Evolutionary conservation across 1,284 basidiomycete genomes (phyloP).

Genomic region (Pseudozyma flocculosa): DNA sequence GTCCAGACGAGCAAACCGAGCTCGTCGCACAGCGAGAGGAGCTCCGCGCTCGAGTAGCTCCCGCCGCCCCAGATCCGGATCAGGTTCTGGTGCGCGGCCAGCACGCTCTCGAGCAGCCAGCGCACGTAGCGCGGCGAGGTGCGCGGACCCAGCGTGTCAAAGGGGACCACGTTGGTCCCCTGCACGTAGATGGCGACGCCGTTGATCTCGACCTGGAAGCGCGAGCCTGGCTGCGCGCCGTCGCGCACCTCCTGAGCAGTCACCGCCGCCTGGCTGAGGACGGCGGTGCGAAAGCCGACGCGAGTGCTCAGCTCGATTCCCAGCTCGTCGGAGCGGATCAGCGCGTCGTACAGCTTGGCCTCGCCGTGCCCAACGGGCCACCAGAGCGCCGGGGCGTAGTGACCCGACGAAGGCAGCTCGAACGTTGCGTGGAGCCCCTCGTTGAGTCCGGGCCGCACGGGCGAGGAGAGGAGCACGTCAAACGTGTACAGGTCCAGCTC

Average conservation of each 20-base stretch:
- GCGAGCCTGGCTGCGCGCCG: slow-evolving; percentile 25
- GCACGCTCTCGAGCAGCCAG: slow-evolving; percentile 31
- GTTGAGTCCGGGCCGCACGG: slow-evolving; percentile 13
- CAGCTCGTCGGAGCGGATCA: slow-evolving; percentile 15
- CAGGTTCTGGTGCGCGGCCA: slow-evolving; percentile 32
- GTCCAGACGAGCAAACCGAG: slow-evolving; percentile 69
- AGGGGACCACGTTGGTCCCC: slow-evolving; percentile 36
- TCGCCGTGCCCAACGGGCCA: slow-evolving; percentile 39
- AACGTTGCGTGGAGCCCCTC: slow-evolving; percentile 12
- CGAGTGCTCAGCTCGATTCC: background rate
- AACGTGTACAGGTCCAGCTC: slow-evolving; percentile 7
- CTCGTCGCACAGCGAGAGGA: slow-evolving; percentile 67
- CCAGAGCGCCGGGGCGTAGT: slow-evolving; percentile 34
- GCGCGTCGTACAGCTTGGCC: slow-evolving; percentile 28
- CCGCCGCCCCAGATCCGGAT: slow-evolving; percentile 50
- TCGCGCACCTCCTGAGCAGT: slow-evolving; percentile 10
- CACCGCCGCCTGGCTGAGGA: slow-evolving; percentile 33
- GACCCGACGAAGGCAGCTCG: slow-evolving; percentile 19
- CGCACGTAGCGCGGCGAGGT: slow-evolving; percentile 14
- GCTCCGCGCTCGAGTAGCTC: slow-evolving; percentile 54
- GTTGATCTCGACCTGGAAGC: slow-evolving; percentile 42
- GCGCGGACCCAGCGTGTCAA: slow-evolving; percentile 31
- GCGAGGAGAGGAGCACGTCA: slow-evolving; percentile 11
- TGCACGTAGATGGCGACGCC: slow-evolving; percentile 27
- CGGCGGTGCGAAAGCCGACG: slow-evolving; percentile 43